These are phyloP conservation scores for Xylaria sp. DNA, from an alignment of 2,329 filamentous ascomycete genomes.

Conservation along the genomic window DNA sequence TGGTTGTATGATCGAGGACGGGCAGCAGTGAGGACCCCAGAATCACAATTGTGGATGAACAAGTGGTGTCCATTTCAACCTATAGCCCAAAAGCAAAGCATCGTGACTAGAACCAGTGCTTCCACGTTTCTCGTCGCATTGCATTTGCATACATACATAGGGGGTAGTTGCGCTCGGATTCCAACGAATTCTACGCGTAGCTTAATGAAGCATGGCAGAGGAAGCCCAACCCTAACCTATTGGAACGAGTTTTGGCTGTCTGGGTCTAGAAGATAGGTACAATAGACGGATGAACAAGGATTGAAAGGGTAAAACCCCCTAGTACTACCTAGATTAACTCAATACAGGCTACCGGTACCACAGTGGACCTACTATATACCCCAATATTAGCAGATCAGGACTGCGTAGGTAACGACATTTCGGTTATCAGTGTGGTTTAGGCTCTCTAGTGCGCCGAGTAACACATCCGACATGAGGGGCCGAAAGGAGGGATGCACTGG, in stretches of 20 bases:
- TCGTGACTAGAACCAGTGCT: constrained; percentile 11
- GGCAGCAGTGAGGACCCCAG: background rate
- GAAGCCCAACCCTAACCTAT: constrained; percentile 11
- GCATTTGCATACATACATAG: constrained; percentile 35
- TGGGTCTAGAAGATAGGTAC: background rate
- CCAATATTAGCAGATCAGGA: background rate
- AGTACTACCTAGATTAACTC: background rate
- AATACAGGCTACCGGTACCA: background rate
- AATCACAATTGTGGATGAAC: constrained; percentile 1
- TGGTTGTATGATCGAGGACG: background rate
- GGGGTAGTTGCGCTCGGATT: constrained; percentile 28
- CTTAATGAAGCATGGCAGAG: constrained; percentile 20
- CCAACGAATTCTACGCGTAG: constrained; percentile 30
- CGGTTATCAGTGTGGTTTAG: too few species aligned
- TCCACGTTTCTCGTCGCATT: constrained; percentile 35
- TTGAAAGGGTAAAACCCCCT: background rate
- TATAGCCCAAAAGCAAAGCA: constrained; percentile 19
- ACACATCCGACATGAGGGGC: constrained; percentile 15
- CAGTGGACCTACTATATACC: too few species aligned
- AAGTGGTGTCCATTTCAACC: constrained; percentile 28
- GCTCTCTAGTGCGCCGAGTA: background rate
- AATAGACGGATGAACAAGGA: background rate
- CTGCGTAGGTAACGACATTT: too few species aligned
- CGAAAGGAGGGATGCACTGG: constrained; percentile 18
- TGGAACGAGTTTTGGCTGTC: constrained; percentile 13